These are phyloP conservation scores for Phytophthora pisi DNA, from an alignment of 352 stramenopile genomes.

Conservation along the genomic window DNA sequence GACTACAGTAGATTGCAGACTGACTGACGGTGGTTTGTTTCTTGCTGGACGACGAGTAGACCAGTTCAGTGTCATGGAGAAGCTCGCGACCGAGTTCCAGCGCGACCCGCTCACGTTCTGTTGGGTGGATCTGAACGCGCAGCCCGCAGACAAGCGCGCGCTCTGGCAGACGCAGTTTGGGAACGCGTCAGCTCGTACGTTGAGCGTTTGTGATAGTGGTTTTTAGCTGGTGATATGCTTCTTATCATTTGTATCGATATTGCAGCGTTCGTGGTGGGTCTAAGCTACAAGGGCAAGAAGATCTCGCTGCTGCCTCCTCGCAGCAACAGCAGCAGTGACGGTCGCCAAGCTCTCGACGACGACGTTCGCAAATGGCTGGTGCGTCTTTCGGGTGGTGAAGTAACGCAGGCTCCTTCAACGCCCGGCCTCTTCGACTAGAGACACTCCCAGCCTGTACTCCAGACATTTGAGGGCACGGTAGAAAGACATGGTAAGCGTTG, in stretches of 20 bases:
- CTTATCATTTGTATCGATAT: not conserved
- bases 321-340: conserved; percentile 8
- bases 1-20: too few relatives aligned
- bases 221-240: not conserved
- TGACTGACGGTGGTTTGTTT: not conserved
- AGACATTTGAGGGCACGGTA: conserved; percentile 5
- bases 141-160: conserved; percentile 30
- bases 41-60: conserved; percentile 35
- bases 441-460: not conserved
- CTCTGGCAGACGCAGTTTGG: conserved; percentile 63
- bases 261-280: conserved; percentile 63
- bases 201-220: not conserved
- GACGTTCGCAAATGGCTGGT: conserved; percentile 65
- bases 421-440: conserved; percentile 46
- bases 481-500: conserved; percentile 7
- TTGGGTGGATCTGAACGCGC: conserved; percentile 64
- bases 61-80: conserved; percentile 73
- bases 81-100: conserved; percentile 67
- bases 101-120: conserved; percentile 80
- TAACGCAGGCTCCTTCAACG: conserved; percentile 48
- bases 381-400: conserved; percentile 62
- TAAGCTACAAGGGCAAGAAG: conserved; percentile 72
- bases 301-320: conserved; percentile 48
- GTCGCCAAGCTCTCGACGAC: conserved; percentile 33
- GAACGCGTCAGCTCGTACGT: conserved; percentile 38